These are phyloP conservation scores for Sclerotinia spermophila DNA, from an alignment of 2,329 filamentous ascomycete genomes.

Conservation along the genomic window DNA sequence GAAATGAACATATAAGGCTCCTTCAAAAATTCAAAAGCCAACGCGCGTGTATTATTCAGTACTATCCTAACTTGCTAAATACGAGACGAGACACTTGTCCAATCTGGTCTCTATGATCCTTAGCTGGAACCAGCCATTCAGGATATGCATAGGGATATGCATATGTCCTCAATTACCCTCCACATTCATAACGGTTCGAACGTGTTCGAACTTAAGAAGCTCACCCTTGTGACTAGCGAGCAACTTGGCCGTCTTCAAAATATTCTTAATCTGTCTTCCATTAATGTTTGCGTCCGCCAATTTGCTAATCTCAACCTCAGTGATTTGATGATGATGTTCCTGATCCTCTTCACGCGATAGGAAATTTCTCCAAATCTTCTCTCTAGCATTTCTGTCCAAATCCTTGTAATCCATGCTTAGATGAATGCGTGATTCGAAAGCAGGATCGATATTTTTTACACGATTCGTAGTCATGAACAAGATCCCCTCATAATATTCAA, in stretches of 20 bases:
- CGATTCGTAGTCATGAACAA: slow-evolving; percentile 41
- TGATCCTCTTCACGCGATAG: slow-evolving; percentile 12
- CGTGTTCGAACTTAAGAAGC: slow-evolving; percentile 27
- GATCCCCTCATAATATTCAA: slow-evolving; percentile 42
- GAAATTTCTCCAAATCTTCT: slow-evolving; percentile 30
- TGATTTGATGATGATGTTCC: slow-evolving; percentile 28
- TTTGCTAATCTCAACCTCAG: slow-evolving; percentile 23
- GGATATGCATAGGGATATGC: neutral
- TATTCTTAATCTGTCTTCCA: slow-evolving; percentile 40
- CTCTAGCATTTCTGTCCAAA: slow-evolving; percentile 27
- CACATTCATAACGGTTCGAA: slow-evolving; percentile 29
- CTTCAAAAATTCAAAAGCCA: neutral
- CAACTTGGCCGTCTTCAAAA: slow-evolving; percentile 33
- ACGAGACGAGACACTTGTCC: neutral
- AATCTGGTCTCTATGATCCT: neutral
- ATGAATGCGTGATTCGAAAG: slow-evolving; percentile 39
- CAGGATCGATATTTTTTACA: slow-evolving; percentile 36
- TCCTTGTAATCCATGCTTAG: slow-evolving; percentile 31
- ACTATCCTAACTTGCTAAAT: neutral
- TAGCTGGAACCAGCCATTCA: neutral
- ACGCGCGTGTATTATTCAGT: neutral
- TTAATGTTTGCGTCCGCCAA: slow-evolving; percentile 33
- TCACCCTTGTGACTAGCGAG: slow-evolving; percentile 31
- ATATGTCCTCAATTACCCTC: neutral
- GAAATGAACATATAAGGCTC: neutral